Evolutionary conservation across 1,139 yeast species (phyloP).

Genomic region (Arxiozyma bovina): DNA sequence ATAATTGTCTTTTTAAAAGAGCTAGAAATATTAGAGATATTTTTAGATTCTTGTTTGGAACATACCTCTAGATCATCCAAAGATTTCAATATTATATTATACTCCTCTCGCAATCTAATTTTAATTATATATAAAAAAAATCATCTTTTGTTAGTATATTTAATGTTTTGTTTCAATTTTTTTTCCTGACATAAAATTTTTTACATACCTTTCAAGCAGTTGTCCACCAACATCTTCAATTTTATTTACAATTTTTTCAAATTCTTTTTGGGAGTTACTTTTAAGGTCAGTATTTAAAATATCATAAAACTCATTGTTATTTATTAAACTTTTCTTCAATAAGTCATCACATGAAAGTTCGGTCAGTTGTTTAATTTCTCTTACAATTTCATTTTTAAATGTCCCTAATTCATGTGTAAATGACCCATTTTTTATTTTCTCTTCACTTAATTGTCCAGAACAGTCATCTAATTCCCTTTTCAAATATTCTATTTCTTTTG

Average conservation of each 20-base stretch:
- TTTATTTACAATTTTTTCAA: background rate
- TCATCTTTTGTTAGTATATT: background rate
- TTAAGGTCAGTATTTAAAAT: background rate
- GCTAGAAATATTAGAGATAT: too few relatives aligned
- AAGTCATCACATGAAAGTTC: background rate
- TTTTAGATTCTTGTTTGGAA: background rate
- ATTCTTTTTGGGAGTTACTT: background rate
- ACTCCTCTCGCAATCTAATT: background rate
- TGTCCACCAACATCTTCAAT: background rate
- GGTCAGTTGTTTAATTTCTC: background rate
- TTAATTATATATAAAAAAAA: too few relatives aligned
- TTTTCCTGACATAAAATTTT: background rate
- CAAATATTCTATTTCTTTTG: constrained; percentile 26
- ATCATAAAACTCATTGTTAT: background rate
- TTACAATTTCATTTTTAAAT: constrained; percentile 2
- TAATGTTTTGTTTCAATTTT: background rate
- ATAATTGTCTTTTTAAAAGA: background rate
- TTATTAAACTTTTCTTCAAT: background rate
- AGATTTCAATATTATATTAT: background rate
- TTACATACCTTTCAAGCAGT: background rate
- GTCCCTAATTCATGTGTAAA: constrained; percentile 17
- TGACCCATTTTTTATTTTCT: constrained; percentile 22
- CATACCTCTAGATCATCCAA: background rate
- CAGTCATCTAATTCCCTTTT: constrained; percentile 25
- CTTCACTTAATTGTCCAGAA: constrained; percentile 30